These are phyloP conservation scores for Alternaria arborescens DNA, from an alignment of 2,329 filamentous ascomycete species.

Conservation along the genomic window DNA sequence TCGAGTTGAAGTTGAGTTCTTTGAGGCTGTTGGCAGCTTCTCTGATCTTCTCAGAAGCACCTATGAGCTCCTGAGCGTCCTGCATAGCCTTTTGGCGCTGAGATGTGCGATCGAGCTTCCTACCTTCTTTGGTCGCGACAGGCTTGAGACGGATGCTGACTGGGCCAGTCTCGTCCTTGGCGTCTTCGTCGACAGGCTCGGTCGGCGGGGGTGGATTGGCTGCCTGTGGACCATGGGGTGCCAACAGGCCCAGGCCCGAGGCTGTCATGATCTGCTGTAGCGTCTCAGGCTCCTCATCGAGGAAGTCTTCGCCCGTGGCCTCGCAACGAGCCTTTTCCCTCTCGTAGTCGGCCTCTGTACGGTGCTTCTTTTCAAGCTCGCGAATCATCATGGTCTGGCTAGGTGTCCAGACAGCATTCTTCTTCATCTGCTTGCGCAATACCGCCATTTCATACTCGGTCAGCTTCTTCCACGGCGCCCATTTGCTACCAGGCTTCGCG, in stretches of 20 bases:
- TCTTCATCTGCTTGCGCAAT: slow-evolving; percentile 87
- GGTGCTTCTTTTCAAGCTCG: slow-evolving; percentile 75
- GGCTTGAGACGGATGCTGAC: slow-evolving; percentile 80
- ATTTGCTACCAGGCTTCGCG: slow-evolving; percentile 67
- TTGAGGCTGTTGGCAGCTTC: slow-evolving; percentile 47
- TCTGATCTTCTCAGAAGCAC: slow-evolving; percentile 44
- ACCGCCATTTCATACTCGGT: slow-evolving; percentile 75
- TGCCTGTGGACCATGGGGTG: slow-evolving; percentile 20
- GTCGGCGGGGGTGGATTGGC: slow-evolving; percentile 19
- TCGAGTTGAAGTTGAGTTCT: slow-evolving; percentile 42
- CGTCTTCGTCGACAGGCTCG: slow-evolving; percentile 24
- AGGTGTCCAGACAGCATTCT: slow-evolving; percentile 85
- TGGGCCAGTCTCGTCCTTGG: slow-evolving; percentile 67
- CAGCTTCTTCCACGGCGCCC: slow-evolving; percentile 69
- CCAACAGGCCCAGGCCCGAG: slow-evolving; percentile 27
- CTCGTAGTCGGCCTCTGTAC: slow-evolving; percentile 59
- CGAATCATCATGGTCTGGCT: slow-evolving; percentile 86
- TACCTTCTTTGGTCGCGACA: slow-evolving; percentile 81
- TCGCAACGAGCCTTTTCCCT: slow-evolving; percentile 66
- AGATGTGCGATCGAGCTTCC: slow-evolving; percentile 75
- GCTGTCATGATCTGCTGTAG: slow-evolving; percentile 33
- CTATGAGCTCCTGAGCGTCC: slow-evolving; percentile 49
- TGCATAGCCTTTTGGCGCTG: slow-evolving; percentile 60
- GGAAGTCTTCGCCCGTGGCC: slow-evolving; percentile 71
- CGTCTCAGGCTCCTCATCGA: slow-evolving; percentile 60